Conservation (phyloP, 1,139 yeast genomes). For the Sporopachydermia cereana region DNA sequence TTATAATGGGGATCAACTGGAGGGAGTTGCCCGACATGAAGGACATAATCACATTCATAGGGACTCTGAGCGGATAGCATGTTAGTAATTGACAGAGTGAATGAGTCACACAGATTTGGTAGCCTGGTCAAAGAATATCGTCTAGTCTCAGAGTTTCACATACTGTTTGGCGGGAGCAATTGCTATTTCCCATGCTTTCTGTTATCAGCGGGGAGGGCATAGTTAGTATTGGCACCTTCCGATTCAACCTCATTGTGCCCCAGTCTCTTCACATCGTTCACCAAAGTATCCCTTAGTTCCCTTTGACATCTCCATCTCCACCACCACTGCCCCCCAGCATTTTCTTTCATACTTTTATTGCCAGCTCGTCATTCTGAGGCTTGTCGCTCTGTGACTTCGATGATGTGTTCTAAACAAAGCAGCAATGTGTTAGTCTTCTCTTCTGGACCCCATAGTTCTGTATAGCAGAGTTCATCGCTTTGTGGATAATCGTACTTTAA, state of each 20-base stretch:
- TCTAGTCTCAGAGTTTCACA: background rate
- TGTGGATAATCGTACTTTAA: too few species aligned
- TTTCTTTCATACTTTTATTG: background rate
- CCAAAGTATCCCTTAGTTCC: too few species aligned
- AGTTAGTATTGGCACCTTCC: too few species aligned
- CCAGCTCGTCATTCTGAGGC: constrained; percentile 1
- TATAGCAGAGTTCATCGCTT: too few species aligned
- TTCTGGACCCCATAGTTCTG: too few species aligned
- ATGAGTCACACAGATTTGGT: too few species aligned
- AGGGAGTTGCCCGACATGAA: constrained; percentile 89
- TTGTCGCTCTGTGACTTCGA: background rate
- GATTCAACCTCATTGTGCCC: too few species aligned
- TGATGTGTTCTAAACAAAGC: too few species aligned
- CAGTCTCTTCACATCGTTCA: too few species aligned
- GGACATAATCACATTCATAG: constrained; percentile 84
- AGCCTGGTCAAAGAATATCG: background rate
- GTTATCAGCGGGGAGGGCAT: constrained; percentile 20
- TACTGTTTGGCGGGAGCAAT: constrained; percentile 64
- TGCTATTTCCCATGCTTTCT: constrained; percentile 84
- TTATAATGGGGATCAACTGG: constrained; percentile 83
- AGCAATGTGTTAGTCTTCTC: too few species aligned
- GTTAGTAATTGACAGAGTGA: too few species aligned
- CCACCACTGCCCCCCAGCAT: background rate
- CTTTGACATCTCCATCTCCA: constrained; percentile 7
- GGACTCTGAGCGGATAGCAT: too few species aligned